These are phyloP conservation scores for Annulohypoxylon nitens DNA, from an alignment of 495 filamentous ascomycete genomes.

Conservation along the genomic window DNA sequence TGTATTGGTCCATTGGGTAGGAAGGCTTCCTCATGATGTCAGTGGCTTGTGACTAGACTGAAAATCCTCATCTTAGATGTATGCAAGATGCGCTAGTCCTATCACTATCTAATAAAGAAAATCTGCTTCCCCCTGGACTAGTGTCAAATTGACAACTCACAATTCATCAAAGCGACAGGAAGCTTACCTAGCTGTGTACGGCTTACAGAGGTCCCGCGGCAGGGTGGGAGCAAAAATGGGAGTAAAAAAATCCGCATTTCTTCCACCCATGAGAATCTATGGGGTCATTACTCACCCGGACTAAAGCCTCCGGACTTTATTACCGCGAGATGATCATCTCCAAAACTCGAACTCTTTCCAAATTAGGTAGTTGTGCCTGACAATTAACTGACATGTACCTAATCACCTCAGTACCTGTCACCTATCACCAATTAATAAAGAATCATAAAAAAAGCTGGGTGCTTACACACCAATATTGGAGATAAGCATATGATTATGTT, in stretches of 20 bases:
- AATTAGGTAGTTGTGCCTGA: slow-evolving; percentile 39
- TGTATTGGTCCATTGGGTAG: slow-evolving; percentile 25
- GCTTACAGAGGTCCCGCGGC: slow-evolving; percentile 6
- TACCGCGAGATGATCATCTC: slow-evolving; percentile 20
- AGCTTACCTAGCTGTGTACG: background rate
- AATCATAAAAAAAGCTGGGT: slow-evolving; percentile 16
- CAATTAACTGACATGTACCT: slow-evolving; percentile 5
- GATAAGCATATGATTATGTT: background rate
- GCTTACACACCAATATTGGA: slow-evolving; percentile 21
- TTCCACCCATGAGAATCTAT: background rate
- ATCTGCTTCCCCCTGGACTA: slow-evolving; percentile 34
- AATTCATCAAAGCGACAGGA: slow-evolving; percentile 11
- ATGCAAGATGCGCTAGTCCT: slow-evolving; percentile 18
- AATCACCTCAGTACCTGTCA: background rate
- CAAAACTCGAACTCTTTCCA: background rate
- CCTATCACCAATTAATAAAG: background rate
- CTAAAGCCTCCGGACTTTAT: slow-evolving; percentile 23
- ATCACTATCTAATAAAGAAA: slow-evolving; percentile 24
- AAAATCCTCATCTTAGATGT: slow-evolving; percentile 42
- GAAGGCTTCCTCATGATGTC: slow-evolving; percentile 31
- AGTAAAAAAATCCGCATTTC: slow-evolving; percentile 1
- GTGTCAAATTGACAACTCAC: slow-evolving; percentile 28
- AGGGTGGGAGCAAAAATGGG: background rate
- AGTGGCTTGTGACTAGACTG: slow-evolving; percentile 37
- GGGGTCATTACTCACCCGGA: slow-evolving; percentile 10